A percentile compares a stretch with the other conserved stretches of the same genome.
Evolutionary conservation across 345 rosid species (phyloP).

Genomic region (Streptanthus diversifolius): DNA sequence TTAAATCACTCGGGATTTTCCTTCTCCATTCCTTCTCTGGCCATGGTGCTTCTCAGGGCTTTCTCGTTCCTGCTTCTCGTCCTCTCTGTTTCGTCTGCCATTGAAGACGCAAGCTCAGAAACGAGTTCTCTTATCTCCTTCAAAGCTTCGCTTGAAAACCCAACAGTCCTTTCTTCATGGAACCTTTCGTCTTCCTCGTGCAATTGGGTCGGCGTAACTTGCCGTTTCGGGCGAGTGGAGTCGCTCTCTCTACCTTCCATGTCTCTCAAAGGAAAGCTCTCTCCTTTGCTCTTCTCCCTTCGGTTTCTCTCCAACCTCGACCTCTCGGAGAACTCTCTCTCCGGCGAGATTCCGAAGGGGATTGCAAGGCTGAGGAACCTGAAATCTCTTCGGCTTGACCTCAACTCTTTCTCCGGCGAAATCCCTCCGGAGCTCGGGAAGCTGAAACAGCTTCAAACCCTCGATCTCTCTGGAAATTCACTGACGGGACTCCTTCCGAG

Average conservation of each 20-base stretch:
- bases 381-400: constrained; percentile 42
- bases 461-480: constrained; percentile 60
- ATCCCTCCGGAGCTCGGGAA: constrained; percentile 55
- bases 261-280: constrained; percentile 43
- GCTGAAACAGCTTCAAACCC: constrained; percentile 44
- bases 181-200: constrained; percentile 44
- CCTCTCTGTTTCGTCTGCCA: constrained; percentile 19
- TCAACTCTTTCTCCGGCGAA: constrained; percentile 47
- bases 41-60: constrained; percentile 31
- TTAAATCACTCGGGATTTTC: background rate
- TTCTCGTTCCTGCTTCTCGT: constrained; percentile 19
- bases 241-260: constrained; percentile 43
- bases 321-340: constrained; percentile 49
- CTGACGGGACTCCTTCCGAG: constrained; percentile 53
- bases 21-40: background rate
- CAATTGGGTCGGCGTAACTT: constrained; percentile 71
- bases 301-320: constrained; percentile 50
- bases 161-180: constrained; percentile 57
- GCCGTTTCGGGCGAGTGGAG: constrained; percentile 47
- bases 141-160: constrained; percentile 44
- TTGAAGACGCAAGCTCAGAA: constrained; percentile 38
- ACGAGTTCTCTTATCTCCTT: constrained; percentile 44
- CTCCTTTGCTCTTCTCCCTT: constrained; percentile 54
- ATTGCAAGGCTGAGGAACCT: background rate
- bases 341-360: constrained; percentile 38